phyloP scores from a whole-genome alignment of 2,329 filamentous ascomycete species.

The Xylariales sp. region DNA sequence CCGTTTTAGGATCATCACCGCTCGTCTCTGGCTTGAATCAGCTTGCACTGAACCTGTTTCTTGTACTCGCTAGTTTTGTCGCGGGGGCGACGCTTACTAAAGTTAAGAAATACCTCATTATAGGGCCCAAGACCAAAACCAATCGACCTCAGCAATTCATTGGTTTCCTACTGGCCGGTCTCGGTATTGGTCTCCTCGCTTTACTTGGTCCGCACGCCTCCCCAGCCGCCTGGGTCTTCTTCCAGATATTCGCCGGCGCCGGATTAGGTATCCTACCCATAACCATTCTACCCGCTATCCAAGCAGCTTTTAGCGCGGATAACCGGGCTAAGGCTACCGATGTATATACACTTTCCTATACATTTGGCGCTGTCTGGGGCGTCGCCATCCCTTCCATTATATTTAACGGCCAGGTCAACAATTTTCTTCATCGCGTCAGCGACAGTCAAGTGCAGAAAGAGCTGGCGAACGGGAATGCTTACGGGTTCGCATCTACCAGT shows the following conservation, averaged over 20 bases:
- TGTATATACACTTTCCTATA: conserved; percentile 53
- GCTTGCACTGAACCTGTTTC: conserved; percentile 43
- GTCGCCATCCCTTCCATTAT: conserved; percentile 53
- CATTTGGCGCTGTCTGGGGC: conserved; percentile 55
- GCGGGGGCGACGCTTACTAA: conserved; percentile 19
- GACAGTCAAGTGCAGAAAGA: background rate
- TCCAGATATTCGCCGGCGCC: conserved; percentile 51
- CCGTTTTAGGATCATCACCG: conserved; percentile 47
- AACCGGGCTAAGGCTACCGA: conserved; percentile 48
- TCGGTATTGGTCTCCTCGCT: conserved; percentile 53
- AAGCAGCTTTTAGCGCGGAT: conserved; percentile 47
- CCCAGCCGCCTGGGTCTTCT: conserved; percentile 51
- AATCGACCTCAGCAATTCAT: conserved; percentile 41
- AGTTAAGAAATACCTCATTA: no score
- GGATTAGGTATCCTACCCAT: conserved; percentile 55
- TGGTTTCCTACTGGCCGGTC: conserved; percentile 46
- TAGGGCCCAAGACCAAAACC: conserved; percentile 21
- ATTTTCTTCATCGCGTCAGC: background rate
- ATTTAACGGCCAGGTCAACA: conserved; percentile 44
- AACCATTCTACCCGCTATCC: conserved; percentile 52
- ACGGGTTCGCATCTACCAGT: background rate
- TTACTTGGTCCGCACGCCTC: conserved; percentile 49
- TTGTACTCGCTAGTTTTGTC: no score
- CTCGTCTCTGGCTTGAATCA: conserved; percentile 44
- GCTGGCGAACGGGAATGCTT: conserved; percentile 2